phyloP scores from a whole-genome alignment of 441 rosid species.

The Erodium chrysanthum region DNA sequence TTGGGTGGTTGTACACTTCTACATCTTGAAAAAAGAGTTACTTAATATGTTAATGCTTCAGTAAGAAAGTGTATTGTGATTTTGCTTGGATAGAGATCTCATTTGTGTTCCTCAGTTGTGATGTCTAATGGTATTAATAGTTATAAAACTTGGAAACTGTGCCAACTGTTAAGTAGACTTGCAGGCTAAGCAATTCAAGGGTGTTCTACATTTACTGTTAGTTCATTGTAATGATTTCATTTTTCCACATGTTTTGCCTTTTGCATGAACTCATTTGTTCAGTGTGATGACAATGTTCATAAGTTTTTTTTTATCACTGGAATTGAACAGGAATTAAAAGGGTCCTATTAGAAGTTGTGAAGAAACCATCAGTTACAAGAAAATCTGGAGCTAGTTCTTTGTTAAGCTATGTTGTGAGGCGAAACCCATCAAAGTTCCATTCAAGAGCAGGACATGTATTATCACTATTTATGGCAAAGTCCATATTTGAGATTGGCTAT shows the following conservation, averaged over 20 bases:
- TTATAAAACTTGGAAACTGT: background rate
- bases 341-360: constrained; percentile 58
- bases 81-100: background rate
- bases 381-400: constrained; percentile 59
- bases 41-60: background rate
- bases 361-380: constrained; percentile 37
- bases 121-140: background rate
- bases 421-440: constrained; percentile 51
- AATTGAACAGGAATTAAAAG: constrained; percentile 48
- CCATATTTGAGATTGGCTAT: constrained; percentile 42
- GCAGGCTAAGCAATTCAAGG: background rate
- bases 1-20: background rate
- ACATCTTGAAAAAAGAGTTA: background rate
- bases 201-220: background rate
- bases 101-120: background rate
- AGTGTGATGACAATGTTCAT: constrained; percentile 1
- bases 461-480: constrained; percentile 39
- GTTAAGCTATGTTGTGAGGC: constrained; percentile 59
- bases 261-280: background rate
- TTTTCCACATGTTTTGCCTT: background rate
- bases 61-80: background rate
- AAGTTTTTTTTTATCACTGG: background rate
- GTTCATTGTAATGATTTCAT: background rate
- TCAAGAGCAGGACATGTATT: constrained; percentile 58
- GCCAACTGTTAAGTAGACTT: background rate